Evolutionary conservation across 2,329 filamentous ascomycete species (phyloP), one percentile per base, ranked within the genome.

Genomic region (Colletotrichum zoysiae): DNA sequence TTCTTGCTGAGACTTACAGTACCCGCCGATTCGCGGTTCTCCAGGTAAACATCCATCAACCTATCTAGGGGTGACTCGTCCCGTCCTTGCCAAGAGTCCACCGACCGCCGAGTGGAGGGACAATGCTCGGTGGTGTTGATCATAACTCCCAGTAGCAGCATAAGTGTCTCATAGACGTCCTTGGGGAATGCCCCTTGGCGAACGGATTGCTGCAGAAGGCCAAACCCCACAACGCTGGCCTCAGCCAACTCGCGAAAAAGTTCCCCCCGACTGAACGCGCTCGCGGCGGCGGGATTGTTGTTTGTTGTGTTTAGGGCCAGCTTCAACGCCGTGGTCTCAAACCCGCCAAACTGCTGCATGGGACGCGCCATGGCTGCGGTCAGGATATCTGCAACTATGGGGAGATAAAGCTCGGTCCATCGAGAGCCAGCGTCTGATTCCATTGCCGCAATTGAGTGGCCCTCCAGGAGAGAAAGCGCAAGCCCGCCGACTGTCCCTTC

Each of bases 61-160:
- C 82, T 82, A 60, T 90, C 86, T 46, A 95, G 81, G 9, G 89
- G 78, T 60, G 84, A 77, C 79, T 82, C 77, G 66, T 74, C 80
- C 75, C 73, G 78, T 73, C 78, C 89, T 20, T 70, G 67, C 73
- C 74, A 74, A 12, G 73, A 74, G 0, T 76, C 76, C 3, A 83
- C 71, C 7, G 79, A 79, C 23, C 82, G 79, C 65, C 91, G 86
- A 16, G 92, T 91, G 30, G 85, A 80, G 20, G 90, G 84, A 77
- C 91, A 94, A 78, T 94, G 91, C 79, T 97, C 95, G 11, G 93
- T 89, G 66, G 98, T 88, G 77, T 98, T 98, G 80, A 97, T 97
- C 81, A 95, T 88, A 30, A 94, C 89, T 0, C 94, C 95, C 50
- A 97, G 84, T 64, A 93, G 88, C 53, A 98, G 86, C 60, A 97